Percentiles rank a stretch among this genome's conserved stretches.
These are phyloP conservation scores for Bruguiera gymnorhiza DNA, from an alignment of 345 rosid genomes.

Conservation along the genomic window DNA sequence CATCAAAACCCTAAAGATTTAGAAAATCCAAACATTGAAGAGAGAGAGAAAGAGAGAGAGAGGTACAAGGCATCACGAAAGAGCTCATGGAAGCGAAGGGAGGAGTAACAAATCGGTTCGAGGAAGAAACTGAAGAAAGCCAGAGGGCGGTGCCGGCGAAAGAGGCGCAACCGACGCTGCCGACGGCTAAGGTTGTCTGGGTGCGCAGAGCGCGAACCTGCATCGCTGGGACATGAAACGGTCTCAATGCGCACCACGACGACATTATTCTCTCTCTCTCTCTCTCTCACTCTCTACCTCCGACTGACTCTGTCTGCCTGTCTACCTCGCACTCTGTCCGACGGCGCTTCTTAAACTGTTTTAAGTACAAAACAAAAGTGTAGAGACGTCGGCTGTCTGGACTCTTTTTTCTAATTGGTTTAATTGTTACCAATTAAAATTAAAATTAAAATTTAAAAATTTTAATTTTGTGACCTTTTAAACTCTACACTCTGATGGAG, in stretches of 20 bases:
- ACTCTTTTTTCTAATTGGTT: no score
- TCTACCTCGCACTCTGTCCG: not conserved
- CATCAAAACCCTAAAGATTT: not conserved
- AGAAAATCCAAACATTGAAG: not conserved
- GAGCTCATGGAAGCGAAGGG: slow-evolving; percentile 48
- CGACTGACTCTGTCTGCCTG: not conserved
- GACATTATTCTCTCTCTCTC: slow-evolving; percentile 10
- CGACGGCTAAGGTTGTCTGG: slow-evolving; percentile 27
- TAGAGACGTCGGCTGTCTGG: no score
- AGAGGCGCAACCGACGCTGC: slow-evolving; percentile 41
- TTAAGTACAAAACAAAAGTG: no score
- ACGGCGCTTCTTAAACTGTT: not conserved
- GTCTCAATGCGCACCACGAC: slow-evolving; percentile 44
- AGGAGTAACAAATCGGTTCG: slow-evolving; percentile 16
- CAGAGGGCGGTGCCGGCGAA: slow-evolving; percentile 26
- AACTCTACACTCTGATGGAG: no score
- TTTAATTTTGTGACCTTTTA: no score
- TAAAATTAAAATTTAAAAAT: no score
- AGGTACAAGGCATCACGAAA: slow-evolving; percentile 37
- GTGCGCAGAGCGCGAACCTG: slow-evolving; percentile 24
- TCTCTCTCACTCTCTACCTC: not conserved
- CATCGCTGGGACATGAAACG: slow-evolving; percentile 32
- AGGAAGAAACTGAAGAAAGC: slow-evolving; percentile 21
- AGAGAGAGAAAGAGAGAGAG: not conserved
- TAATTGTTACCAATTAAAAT: no score